Base-by-base conservation (phyloP, 108 stramenopile species). In the Stephanodiscus triporus region DNA sequence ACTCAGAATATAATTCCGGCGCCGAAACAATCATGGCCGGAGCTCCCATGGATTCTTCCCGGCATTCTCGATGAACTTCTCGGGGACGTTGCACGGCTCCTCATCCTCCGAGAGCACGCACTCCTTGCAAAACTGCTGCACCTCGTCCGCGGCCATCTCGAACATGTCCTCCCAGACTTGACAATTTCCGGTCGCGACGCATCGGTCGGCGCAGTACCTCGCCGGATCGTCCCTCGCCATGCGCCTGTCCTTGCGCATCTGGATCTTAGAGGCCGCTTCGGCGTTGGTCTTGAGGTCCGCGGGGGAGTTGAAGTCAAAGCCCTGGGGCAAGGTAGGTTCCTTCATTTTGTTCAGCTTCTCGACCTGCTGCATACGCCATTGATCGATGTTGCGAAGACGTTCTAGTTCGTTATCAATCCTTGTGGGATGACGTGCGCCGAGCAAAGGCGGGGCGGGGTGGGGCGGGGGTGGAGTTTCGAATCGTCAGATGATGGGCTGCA, bases 161-260 rank as follows among this genome's bases (percentile, higher is more conserved):
- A 88, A 93, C 50, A 80, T 81, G 38, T 72, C 72, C 78, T 92
- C 89, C 65, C 75, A 89, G 24, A 90, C 87, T 66, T 93, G 87
- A 73, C 92, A 93, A 68, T 89, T 80, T 2, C 92, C 92, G n/a
- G 92, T 93, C 5, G 88, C 69, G 3, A 93, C 57, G 64, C 92
- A 93, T 30, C 92, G 88, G 67, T 93, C 92, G 37, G 89, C 92
- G 63, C 92, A 93, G 56, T 93, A 93, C 10, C 64, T 38, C 70
- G 75, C 67, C 2, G 92, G 92, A 74, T 88, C 72, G 10, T 83
- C 64, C 38, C 71, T 54, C 36, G 92, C 92, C 86, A 93, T 73
- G 27, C 75, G 61, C 60, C 79, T 72, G 60, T 93, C 92, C 63
- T 81, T 83, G 5, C 66, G 54, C 55, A 73, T 49, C 47, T 86